A percentile compares a stretch with the other conserved stretches of the same genome.
phyloP scores from a whole-genome alignment of 768 basidiomycete genomes.

The Russula virescens region DNA sequence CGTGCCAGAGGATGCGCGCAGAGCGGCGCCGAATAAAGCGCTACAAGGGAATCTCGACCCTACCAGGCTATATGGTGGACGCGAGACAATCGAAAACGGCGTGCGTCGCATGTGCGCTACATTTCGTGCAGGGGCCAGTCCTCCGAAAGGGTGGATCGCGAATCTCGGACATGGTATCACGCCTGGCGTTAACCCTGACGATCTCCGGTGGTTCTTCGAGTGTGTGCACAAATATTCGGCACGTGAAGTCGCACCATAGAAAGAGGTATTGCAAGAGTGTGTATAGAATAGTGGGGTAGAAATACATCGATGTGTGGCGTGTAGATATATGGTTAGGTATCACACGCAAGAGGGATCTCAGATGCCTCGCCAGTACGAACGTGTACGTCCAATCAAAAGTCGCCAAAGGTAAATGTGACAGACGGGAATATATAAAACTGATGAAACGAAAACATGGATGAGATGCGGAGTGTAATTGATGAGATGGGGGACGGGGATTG shows the following conservation, averaged over 20 bases:
- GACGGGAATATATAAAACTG: slow-evolving; percentile 17
- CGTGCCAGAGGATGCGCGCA: slow-evolving; percentile 66
- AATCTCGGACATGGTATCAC: slow-evolving; percentile 98
- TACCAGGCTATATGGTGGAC: slow-evolving; percentile 75
- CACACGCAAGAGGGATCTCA: slow-evolving; percentile 17
- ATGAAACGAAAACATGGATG: slow-evolving; percentile 14
- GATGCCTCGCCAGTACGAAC: slow-evolving; percentile 19
- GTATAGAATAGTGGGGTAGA: slow-evolving; percentile 25
- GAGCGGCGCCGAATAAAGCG: slow-evolving; percentile 55
- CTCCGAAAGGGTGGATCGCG: slow-evolving; percentile 80
- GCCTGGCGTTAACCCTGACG: slow-evolving; percentile 91
- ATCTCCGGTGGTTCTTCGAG: slow-evolving; percentile 85
- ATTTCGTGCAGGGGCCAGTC: slow-evolving; percentile 52
- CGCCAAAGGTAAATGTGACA: slow-evolving; percentile 17
- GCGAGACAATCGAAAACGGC: slow-evolving; percentile 76
- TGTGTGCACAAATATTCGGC: slow-evolving; percentile 81
- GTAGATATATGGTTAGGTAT: slow-evolving; percentile 22
- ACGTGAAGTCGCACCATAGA: slow-evolving; percentile 4
- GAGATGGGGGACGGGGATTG: not conserved
- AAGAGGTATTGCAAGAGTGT: slow-evolving; percentile 10
- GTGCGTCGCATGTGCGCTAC: slow-evolving; percentile 76
- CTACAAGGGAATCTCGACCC: slow-evolving; percentile 96
- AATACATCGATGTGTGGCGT: slow-evolving; percentile 21
- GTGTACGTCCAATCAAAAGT: slow-evolving; percentile 15
- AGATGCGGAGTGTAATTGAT: slow-evolving; percentile 12